Percentiles rank a stretch among this genome's conserved stretches.
phyloP scores from a whole-genome alignment of 345 rosid species.

The Hirschfeldia incana region DNA sequence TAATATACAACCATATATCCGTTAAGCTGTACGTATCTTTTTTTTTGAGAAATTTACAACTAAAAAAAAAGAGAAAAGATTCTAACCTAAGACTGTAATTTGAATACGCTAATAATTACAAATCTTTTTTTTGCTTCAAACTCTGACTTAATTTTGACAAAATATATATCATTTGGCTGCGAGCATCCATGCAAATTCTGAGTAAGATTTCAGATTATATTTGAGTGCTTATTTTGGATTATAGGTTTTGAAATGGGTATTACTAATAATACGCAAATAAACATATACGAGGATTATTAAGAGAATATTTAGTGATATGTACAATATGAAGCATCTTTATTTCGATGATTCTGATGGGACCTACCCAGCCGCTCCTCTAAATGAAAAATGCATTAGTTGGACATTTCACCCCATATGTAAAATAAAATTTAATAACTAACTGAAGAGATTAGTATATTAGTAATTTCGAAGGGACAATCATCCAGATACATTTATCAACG shows the following conservation, averaged over 20 bases:
- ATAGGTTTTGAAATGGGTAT: too few relatives aligned
- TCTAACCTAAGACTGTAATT: too few relatives aligned
- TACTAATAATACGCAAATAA: not conserved
- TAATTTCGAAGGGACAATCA: not conserved
- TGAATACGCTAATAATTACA: too few relatives aligned
- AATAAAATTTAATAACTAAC: too few relatives aligned
- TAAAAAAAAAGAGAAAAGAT: too few relatives aligned
- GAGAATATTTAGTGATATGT: too few relatives aligned
- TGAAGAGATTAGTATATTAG: not conserved
- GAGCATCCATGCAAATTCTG: not conserved
- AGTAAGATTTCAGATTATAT: too few relatives aligned
- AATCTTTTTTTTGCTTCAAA: too few relatives aligned
- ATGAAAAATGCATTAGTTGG: not conserved
- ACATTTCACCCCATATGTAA: not conserved
- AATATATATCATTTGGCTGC: not conserved
- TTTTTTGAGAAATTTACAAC: too few relatives aligned
- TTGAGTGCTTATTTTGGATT: too few relatives aligned
- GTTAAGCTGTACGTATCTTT: too few relatives aligned
- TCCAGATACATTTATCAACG: not conserved
- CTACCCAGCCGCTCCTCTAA: not conserved
- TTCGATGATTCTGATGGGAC: not conserved
- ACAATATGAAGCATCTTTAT: not conserved
- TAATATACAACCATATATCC: too few relatives aligned
- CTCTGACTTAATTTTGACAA: not conserved
- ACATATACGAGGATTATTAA: not conserved